Conservation (phyloP, 2,329 filamentous ascomycete genomes). For the Apiospora sp. region DNA sequence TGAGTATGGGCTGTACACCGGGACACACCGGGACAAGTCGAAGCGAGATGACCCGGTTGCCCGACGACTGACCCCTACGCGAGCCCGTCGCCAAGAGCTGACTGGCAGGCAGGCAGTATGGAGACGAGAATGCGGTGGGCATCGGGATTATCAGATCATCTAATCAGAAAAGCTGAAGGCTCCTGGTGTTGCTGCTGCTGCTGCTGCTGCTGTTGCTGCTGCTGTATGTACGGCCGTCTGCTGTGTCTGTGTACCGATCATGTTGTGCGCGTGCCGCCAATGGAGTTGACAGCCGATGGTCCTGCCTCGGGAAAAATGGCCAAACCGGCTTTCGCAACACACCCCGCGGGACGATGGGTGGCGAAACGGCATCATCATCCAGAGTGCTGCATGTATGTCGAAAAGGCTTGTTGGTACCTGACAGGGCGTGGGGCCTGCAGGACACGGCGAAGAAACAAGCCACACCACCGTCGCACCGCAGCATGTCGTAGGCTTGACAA, state of each 20-base stretch:
- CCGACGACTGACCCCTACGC: background rate
- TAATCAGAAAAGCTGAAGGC: background rate
- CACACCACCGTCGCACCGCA: background rate
- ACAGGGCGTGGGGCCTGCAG: background rate
- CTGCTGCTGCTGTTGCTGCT: background rate
- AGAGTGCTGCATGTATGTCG: no score
- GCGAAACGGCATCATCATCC: background rate
- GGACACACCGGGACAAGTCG: background rate
- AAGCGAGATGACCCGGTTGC: background rate
- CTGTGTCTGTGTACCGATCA: background rate
- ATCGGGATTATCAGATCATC: conserved; percentile 16
- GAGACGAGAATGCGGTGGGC: background rate
- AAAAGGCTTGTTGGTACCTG: background rate
- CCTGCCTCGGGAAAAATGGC: background rate
- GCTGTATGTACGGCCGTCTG: background rate
- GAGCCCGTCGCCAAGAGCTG: background rate
- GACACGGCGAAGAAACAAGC: background rate
- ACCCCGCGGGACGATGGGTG: background rate
- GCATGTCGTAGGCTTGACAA: conserved; percentile 9
- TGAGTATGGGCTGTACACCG: background rate
- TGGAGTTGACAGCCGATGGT: background rate
- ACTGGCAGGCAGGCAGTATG: no score
- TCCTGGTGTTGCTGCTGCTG: background rate
- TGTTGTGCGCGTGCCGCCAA: conserved; percentile 1
- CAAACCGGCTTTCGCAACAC: background rate